Conservation (phyloP, 768 basidiomycete genomes). For the Candolleomyces aberdarensis region DNA sequence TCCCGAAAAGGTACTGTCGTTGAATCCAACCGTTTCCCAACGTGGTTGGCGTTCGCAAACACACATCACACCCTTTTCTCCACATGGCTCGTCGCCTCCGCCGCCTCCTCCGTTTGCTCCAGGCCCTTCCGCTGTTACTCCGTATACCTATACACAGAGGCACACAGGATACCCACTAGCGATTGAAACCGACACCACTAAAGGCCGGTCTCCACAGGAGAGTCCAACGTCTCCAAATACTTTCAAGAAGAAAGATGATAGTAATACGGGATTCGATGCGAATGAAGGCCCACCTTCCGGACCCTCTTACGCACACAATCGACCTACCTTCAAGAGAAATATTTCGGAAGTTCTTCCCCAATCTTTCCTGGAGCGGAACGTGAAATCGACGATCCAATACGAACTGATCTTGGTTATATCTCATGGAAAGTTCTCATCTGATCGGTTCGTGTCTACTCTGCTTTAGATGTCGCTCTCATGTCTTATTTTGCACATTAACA, state of each 20-base stretch:
- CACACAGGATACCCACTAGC: neutral
- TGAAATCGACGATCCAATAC: conserved; percentile 2
- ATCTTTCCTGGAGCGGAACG: conserved; percentile 1
- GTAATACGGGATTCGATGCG: no score
- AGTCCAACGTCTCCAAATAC: neutral
- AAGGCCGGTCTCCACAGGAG: neutral
- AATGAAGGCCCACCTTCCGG: neutral
- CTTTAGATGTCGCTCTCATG: neutral
- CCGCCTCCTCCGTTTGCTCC: neutral
- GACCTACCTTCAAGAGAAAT: neutral
- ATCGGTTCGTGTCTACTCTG: conserved; percentile 11
- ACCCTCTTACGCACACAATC: neutral
- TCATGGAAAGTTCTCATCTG: conserved; percentile 5
- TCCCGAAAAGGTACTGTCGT: no score
- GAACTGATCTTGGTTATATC: conserved; percentile 1
- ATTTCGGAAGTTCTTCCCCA: neutral
- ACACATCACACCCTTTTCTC: neutral
- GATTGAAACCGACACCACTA: neutral
- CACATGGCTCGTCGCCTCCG: neutral
- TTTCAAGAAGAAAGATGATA: neutral
- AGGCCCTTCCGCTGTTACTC: neutral
- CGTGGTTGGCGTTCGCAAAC: neutral
- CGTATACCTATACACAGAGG: neutral
- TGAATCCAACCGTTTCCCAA: no score
- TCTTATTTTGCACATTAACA: neutral